Base-by-base conservation (phyloP, 768 basidiomycete species). In the Macrocybe gigantea region DNA sequence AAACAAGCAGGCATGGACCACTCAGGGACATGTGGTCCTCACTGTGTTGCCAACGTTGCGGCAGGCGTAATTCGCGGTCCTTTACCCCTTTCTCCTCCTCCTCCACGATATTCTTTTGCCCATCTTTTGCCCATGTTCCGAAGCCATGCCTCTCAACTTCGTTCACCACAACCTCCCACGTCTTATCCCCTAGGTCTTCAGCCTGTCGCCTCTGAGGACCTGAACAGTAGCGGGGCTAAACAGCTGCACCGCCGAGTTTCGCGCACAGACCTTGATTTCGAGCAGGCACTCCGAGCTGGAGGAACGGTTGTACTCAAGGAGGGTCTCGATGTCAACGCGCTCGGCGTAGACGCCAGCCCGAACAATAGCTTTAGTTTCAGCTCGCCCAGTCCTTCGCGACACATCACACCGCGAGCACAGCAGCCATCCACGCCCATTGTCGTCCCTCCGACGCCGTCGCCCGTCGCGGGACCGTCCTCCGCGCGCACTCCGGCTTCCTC, bases 201-300 rank as follows among this genome's bases (percentile, higher is more conserved):
- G 36, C 82, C 86, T 8, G 71, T 81, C 50, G 77, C 72, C 1
- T 74, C 79, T 8, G 70, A 69, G 44, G 79, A 83, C 66, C 44
- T 63, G 44, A 62, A 59, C 58, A 22, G 22, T 22, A 22, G 22
- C 22, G 66, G 64, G 48, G 60, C 62, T 13, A 65, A 60, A 43
- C 57, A 59, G 32, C 52, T 74, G 33, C 70, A 69, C 46, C 77
- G 80, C 48, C 78, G 86, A 31, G 62, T 75, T 39, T 90, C 89
- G 38, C 79, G 87, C 36, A 79, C 82, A 32, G 87, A 89, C 67
- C 71, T 85, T 60, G 87, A 89, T 61, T 93, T 93, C 56, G 89
- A 92, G 66, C 80, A 82, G 57, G 88, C 83, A 9, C 64, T 93
- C 54, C 74, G 70, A 50, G 71, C 70, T 8, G 80, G 80, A 37